These are phyloP conservation scores for Naematelia aurantialba DNA, from an alignment of 768 basidiomycete genomes.

Conservation along the genomic window DNA sequence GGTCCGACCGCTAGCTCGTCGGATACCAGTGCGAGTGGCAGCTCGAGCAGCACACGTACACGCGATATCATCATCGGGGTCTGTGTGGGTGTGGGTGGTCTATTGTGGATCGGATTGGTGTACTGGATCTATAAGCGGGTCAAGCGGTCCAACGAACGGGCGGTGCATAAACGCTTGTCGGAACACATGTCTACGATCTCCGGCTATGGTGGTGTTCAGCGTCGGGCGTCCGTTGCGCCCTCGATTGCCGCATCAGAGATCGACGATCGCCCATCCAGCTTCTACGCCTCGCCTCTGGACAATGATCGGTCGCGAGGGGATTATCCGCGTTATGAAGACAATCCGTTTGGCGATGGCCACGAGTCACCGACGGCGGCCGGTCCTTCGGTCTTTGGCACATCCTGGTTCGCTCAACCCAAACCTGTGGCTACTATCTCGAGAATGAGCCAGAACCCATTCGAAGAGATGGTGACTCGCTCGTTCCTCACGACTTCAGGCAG, in stretches of 20 bases:
- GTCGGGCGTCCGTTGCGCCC: conserved; percentile 20
- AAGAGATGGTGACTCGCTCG: conserved; percentile 42
- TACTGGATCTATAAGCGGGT: conserved; percentile 69
- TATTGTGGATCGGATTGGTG: conserved; percentile 67
- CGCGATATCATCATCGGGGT: conserved; percentile 90
- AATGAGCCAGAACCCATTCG: conserved; percentile 46
- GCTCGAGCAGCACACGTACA: conserved; percentile 53
- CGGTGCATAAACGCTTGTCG: conserved; percentile 68
- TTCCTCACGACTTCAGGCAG: conserved; percentile 34
- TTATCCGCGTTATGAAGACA: conserved; percentile 1
- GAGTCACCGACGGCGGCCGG: conserved; percentile 14
- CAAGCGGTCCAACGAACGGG: conserved; percentile 62
- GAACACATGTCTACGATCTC: conserved; percentile 53
- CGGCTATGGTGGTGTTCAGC: conserved; percentile 2
- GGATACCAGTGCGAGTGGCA: neutral
- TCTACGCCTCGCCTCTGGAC: conserved; percentile 48
- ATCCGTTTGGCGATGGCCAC: conserved; percentile 1
- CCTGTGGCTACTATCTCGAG: conserved; percentile 11
- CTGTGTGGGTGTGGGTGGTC: conserved; percentile 72
- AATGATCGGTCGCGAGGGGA: conserved; percentile 30
- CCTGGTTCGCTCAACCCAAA: conserved; percentile 25
- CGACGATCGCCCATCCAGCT: conserved; percentile 46
- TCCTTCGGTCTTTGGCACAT: conserved; percentile 32
- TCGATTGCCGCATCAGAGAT: conserved; percentile 46
- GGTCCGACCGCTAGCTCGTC: conserved; percentile 27